Evolutionary conservation across 164 flowering plant genomes (phyloP).

Genomic region (Vitis cinerea): DNA sequence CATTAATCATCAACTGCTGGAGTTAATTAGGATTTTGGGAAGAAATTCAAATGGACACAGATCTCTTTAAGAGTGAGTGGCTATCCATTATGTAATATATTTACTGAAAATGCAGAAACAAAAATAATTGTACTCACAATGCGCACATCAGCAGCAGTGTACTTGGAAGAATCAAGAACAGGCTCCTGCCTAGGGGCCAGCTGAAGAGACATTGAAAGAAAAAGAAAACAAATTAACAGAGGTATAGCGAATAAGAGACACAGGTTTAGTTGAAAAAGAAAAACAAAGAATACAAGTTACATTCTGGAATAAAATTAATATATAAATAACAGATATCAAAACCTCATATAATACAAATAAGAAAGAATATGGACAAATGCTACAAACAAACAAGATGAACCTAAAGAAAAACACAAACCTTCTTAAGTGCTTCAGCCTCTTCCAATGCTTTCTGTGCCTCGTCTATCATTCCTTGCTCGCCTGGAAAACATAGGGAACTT

Average conservation of each 20-base stretch:
- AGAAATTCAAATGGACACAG: too few species aligned
- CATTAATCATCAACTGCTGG: too few species aligned
- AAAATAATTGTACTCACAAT: conserved; percentile 58
- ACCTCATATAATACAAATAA: background rate
- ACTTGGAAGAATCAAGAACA: conserved; percentile 70
- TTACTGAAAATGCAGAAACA: too few species aligned
- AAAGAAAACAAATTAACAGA: background rate
- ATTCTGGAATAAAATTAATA: too few species aligned
- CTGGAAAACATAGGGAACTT: conserved; percentile 31
- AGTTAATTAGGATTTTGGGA: too few species aligned
- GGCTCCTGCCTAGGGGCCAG: conserved; percentile 84
- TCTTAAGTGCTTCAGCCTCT: conserved; percentile 97
- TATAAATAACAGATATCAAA: background rate
- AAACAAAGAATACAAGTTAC: background rate
- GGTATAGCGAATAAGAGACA: background rate
- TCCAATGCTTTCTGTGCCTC: conserved; percentile 96
- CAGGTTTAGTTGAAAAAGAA: background rate
- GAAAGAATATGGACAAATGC: background rate
- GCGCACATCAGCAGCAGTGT: conserved; percentile 96
- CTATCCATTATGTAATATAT: too few species aligned
- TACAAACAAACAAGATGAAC: background rate
- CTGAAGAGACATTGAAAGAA: conserved; percentile 30
- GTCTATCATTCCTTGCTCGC: conserved; percentile 98
- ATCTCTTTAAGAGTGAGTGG: too few species aligned
- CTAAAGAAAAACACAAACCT: conserved; percentile 38